phyloP scores from a whole-genome alignment of 73 alveolate species.

The Paraurostyla sp. region DNA sequence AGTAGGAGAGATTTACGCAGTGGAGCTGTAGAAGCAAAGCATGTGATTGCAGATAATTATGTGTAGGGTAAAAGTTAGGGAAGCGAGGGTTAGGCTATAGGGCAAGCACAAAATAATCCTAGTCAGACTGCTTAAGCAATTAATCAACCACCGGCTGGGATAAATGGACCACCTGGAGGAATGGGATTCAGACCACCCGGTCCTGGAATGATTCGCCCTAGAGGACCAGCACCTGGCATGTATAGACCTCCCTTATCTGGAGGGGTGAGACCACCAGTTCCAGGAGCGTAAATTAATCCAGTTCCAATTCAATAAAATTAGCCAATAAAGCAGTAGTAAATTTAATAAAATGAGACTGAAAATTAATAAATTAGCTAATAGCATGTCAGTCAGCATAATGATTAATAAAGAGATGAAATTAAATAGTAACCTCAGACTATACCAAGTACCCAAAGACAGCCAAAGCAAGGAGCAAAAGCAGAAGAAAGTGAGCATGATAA shows the following conservation, averaged over 20 bases:
- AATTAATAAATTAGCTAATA: no score
- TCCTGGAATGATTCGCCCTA: background rate
- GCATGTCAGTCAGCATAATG: no score
- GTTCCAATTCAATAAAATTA: background rate
- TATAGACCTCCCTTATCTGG: slow-evolving; percentile 32
- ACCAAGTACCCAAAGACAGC: no score
- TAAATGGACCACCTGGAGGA: background rate
- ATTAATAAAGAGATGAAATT: no score
- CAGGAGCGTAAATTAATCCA: background rate
- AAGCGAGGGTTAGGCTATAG: no score
- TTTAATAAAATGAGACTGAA: background rate
- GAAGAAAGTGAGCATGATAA: no score
- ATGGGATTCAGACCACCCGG: no score
- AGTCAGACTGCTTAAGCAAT: background rate
- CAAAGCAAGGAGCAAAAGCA: no score
- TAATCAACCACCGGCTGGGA: background rate
- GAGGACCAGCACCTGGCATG: background rate
- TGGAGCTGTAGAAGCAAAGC: background rate
- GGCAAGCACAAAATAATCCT: background rate
- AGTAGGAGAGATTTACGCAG: slow-evolving; percentile 12
- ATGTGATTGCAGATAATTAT: slow-evolving; percentile 22
- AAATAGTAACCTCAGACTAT: no score
- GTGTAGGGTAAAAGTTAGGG: slow-evolving; percentile 30
- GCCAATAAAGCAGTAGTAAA: background rate
- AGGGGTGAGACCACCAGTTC: slow-evolving; percentile 31